Evolutionary conservation across 305 asterid species (phyloP), one percentile per base, ranked within the genome.

Genomic region (Solanum hybrid): DNA sequence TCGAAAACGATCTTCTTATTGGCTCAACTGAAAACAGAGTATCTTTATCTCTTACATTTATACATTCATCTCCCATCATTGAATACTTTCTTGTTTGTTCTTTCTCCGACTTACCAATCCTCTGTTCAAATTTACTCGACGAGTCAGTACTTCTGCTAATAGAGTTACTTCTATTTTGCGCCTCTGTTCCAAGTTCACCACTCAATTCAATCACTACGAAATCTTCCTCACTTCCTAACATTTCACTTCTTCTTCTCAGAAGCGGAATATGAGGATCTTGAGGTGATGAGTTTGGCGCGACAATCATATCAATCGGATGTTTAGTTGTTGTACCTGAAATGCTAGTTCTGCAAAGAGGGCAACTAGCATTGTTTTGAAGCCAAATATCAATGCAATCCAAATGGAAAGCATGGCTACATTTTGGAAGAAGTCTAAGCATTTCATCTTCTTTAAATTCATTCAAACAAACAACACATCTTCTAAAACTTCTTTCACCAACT

Each of bases 211-310:
- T 92, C 90, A 93, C 94, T 4, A 93, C 92, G 51, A 93, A 94
- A 42, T 94, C 96, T 35, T 92, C 94, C 60, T 93, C 94, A 0
- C 93, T 91, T 27, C 91, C 93, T 6, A 89, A 20, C 26, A 90
- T 34, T 88, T 91, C 90, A 31, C 91, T 88, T 10, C 76, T 88
- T 10, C 76, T 88, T 22, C 82, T 60, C 1, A 92, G 92, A 32
- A 82, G 87, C 6, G 87, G 87, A 46, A 46, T 82, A 42, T 90
- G 94, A 6, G 93, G 92, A 66, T 94, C 94, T 89, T 95, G 98
- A 12, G 98, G 98, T 1, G 98, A 96, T n/a, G 99, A 97, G 31
- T 94, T 95, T 5, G 98, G 99, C 0, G 98, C 98, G 6, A 86
- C 77, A 13, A 94, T 94, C 34, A 78, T 79, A 20, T 94, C 95